Evolutionary conservation across 108 stramenopile species (phyloP), one percentile per base, ranked within the genome.

Genomic region (Nitzschia sp.): DNA sequence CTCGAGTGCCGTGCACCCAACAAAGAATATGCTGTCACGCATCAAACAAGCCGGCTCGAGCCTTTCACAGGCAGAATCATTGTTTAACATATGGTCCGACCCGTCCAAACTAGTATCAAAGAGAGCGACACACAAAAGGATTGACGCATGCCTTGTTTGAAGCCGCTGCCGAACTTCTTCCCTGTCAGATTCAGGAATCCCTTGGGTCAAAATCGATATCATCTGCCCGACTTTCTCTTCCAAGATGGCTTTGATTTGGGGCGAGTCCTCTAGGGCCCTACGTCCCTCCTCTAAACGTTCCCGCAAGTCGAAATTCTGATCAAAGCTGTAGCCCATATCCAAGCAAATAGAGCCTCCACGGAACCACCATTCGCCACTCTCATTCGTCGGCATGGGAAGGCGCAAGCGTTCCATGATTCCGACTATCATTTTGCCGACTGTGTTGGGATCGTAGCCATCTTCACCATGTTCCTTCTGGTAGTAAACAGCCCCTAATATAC

Each of bases 401-500:
- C 24, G 6, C 21, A 62, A 23, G 2, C 25, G 8, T 17, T 62
- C 33, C 5, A 62, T 23, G 21, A 62, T 26, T 46, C 32, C 3
- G 13, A 62, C 24, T 25, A 46, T 15, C 1, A 25, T 45, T 6
- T 23, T 8, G 21, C 36, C 38, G 11, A 46, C 15, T 26, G 1
- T 2, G 1, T 24, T 1, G 5, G 3, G 0, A 21, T 6, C 55
- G 3, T 17, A 15, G 27, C 27, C 34, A 6, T 34, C 49, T 25
- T 30, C 17, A 24, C 36, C 54, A 19, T 35, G 34, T 23, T 80
- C 46, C n/a, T n/a, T n/a, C n/a, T n/a, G n/a, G n/a, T n/a, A n/a
- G 49, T 68, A 88, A 0, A 69, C 61, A 30, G 80, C 83, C 1
- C 71, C 83, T 19, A 88, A 48, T 2, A 88, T 19, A 66, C 79